Base-by-base conservation (phyloP, 768 basidiomycete species). In the Macrolepiota dolichaula region DNA sequence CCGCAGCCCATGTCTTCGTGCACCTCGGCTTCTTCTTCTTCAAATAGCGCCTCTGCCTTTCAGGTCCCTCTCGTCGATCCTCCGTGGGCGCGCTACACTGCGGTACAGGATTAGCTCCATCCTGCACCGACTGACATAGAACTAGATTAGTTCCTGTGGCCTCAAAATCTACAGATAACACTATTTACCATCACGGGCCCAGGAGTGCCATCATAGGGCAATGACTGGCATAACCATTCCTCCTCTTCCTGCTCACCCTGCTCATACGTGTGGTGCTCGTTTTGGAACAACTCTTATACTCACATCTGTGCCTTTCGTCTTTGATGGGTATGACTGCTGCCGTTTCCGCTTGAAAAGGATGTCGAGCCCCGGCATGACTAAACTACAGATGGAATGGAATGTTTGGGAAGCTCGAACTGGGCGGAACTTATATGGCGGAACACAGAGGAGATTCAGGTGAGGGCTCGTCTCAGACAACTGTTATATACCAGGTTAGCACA, bases 191-290 rank as follows among this genome's bases (percentile, higher is more conserved):
- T n/a, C 47, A 11, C 22, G 47, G 2, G 7, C 25, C 4, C 22
- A 12, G 25, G 22, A 12, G 47, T 11, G 19, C 24, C 52, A 25
- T 22, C 52, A 38, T 40, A 12, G 22, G 24, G 37, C 7, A 15
- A 19, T 19, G 36, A 27, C 19, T 37, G 37, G 24, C 51, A 46
- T 42, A 60, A 35, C 25, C 40, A 36, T 40, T 47, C 51, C n/a
- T 60, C 59, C 46, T 60, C 59, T 24, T 60, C 52, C 59, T 44
- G 27, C 25, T 42, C 24, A 29, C 51, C 24, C 29, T 15, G 24
- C 22, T 49, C 25, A 49, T 49, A 27, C 17, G 51, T 11, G 24
- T 51, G 22, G 5, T 17, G 19, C 42, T 35, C 29, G 15, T 4
- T 37, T 36, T 37, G 11, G 24, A 22, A 44, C 9, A 44, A 25